Evolutionary conservation across 345 rosid species (phyloP).

Genomic region (Euphorbia pulcherrima): DNA sequence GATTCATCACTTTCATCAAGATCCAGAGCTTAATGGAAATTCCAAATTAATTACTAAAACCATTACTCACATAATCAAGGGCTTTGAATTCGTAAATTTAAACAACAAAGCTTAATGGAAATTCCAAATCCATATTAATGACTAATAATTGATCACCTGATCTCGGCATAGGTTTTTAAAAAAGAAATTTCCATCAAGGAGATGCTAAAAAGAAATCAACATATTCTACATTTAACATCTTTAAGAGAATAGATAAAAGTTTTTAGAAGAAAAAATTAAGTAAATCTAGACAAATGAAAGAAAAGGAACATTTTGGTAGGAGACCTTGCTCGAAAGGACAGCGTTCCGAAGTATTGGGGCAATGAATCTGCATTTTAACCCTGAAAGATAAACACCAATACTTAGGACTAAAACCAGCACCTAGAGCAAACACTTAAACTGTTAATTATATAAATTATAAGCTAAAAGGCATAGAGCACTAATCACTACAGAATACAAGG

Average conservation of each 20-base stretch:
- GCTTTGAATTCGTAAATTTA: background rate
- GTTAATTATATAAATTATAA: background rate
- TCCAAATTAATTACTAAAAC: no score
- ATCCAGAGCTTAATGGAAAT: no score
- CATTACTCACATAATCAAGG: background rate
- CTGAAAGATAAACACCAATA: slow-evolving; percentile 37
- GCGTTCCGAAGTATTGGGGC: slow-evolving; percentile 85
- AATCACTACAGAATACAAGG: slow-evolving; percentile 86
- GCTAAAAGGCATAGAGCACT: slow-evolving; percentile 24
- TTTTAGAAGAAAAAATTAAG: background rate
- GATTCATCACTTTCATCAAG: background rate
- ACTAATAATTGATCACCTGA: background rate
- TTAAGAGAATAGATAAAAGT: background rate
- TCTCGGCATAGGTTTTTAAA: background rate
- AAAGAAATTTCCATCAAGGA: background rate
- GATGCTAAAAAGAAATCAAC: background rate
- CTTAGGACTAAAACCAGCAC: slow-evolving; percentile 18
- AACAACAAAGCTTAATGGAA: background rate
- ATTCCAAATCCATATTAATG: background rate
- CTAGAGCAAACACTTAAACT: background rate
- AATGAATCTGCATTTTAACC: slow-evolving; percentile 95
- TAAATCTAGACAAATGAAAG: background rate
- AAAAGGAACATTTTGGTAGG: slow-evolving; percentile 8
- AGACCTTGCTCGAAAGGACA: slow-evolving; percentile 99
- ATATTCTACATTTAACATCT: no score